Base-by-base conservation (phyloP, 2,329 filamentous ascomycete genomes). In the Colletotrichum lentis region DNA sequence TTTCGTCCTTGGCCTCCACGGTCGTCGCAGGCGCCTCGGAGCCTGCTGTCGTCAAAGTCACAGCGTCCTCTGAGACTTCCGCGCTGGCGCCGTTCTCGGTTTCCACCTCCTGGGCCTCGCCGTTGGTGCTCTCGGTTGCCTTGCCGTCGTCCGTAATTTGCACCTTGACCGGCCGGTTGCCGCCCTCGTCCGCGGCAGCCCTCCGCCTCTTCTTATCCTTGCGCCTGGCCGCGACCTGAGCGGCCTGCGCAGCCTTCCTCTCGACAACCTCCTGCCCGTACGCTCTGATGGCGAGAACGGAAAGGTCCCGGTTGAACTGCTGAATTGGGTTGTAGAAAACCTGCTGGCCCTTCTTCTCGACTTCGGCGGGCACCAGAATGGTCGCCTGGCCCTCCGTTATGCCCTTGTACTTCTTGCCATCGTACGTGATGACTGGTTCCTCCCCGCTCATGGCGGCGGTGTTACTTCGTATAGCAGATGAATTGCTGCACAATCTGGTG, bases 251-350 rank as follows among this genome's bases (percentile, higher is more conserved):
- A 35, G 78, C 79, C 67, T 80, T 81, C 73, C 79, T 81, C 41
- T 85, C 80, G 20, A 88, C 72, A 43, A 73, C 76, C 39, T 93
- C 88, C 72, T 96, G 89, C 1, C 92, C 93, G 77, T 95, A 97
- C 0, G 92, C 91, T 75, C 92, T 93, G 78, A 99, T 97, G 0
- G 93, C 93, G 16, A 99, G 85, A 31, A 97, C 93, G 69, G 93
- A 97, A 72, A 99, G 80, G 77, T 99, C 96, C 54, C 96, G 91
- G 79, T 99, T 99, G 84, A 98, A 99, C 77, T 99, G 96, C 77
- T 99, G 96, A 62, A 99, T 97, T 0, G 96, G 95, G 74, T 99
- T 99, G 85, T 99, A 99, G 76, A 99, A 99, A 64, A 99, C 96
- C 74, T 95, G 91, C 73, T 88, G 86, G 64, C 83, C 79, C 7